Percentiles rank a stretch among this genome's conserved stretches.
phyloP scores from a whole-genome alignment of 306 rosid genomes.

The Ormosia emarginata region DNA sequence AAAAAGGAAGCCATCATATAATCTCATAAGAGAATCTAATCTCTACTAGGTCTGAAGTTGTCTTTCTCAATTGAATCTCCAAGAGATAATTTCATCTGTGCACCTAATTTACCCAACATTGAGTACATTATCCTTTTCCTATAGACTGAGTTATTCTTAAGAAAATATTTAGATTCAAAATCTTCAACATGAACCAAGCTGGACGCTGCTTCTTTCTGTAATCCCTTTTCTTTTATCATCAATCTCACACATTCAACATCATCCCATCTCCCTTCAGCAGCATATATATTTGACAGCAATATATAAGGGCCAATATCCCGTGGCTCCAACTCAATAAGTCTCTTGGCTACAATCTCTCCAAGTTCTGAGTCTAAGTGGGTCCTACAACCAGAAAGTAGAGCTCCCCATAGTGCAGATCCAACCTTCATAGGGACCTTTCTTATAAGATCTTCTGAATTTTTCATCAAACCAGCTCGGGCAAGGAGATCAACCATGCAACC shows the following conservation, averaged over 20 bases:
- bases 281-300: conserved; percentile 58
- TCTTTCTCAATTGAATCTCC: conserved; percentile 12
- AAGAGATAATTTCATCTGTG: conserved; percentile 38
- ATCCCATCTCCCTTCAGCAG: conserved; percentile 63
- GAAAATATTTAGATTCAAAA: conserved; percentile 25
- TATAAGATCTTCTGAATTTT: conserved; percentile 50
- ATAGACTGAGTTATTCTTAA: conserved; percentile 24
- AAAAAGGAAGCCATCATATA: not conserved
- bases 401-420: conserved; percentile 67
- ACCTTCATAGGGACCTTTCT: conserved; percentile 43
- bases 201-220: conserved; percentile 46
- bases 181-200: conserved; percentile 50
- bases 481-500: conserved; percentile 79
- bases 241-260: conserved; percentile 61
- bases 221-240: conserved; percentile 49
- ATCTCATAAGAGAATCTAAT: not conserved
- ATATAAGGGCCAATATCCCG: conserved; percentile 57
- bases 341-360: conserved; percentile 57
- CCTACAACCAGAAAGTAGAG: conserved; percentile 66
- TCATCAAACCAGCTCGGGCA: conserved; percentile 59
- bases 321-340: conserved; percentile 60
- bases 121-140: conserved; percentile 51
- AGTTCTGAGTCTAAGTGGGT: conserved; percentile 47
- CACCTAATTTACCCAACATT: conserved; percentile 52
- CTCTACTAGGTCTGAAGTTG: not conserved